These are phyloP conservation scores for Syncephalastrum contaminatum DNA, from an alignment of 371 early-diverging fungal species.

Conservation along the genomic window DNA sequence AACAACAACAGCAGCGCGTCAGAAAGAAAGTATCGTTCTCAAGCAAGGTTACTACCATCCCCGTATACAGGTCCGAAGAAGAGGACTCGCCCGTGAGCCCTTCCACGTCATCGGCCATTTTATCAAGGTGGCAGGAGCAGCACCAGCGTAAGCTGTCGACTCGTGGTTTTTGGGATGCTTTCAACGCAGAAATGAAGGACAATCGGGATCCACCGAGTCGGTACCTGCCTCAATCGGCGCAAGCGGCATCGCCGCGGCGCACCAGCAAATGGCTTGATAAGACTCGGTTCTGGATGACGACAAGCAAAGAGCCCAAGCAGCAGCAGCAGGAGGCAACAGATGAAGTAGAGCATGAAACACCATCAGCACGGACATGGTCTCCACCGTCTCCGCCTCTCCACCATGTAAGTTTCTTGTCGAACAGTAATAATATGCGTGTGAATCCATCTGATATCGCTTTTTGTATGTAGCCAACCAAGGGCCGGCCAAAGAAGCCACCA, in stretches of 20 bases:
- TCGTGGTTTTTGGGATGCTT: conserved; percentile 15
- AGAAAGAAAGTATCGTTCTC: conserved; percentile 15
- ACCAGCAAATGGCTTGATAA: too few relatives aligned
- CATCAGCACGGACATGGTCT: background rate
- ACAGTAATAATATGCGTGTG: background rate
- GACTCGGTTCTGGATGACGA: too few relatives aligned
- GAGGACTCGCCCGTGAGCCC: background rate
- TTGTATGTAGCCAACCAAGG: conserved; percentile 10
- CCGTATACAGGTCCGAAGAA: conserved; percentile 3
- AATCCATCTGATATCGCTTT: too few relatives aligned
- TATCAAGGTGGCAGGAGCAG: conserved; percentile 13
- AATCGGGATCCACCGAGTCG: background rate
- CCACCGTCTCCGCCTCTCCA: conserved; percentile 1
- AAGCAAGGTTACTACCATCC: conserved; percentile 4
- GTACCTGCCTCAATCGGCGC: too few relatives aligned
- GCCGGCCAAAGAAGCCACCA: conserved; percentile 14
- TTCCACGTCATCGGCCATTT: conserved; percentile 6
- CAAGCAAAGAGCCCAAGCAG: background rate
- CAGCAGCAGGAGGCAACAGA: background rate
- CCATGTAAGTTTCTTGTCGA: conserved; percentile 4
- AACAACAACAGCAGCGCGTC: background rate
- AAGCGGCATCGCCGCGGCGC: too few relatives aligned
- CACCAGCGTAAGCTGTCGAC: conserved; percentile 9
- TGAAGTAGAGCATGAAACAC: background rate
- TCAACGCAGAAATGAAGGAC: conserved; percentile 9